A percentile compares a stretch with the other conserved stretches of the same genome.
Evolutionary conservation across 257 asterid species (phyloP).

Genomic region (Solanum lycopersicoides): DNA sequence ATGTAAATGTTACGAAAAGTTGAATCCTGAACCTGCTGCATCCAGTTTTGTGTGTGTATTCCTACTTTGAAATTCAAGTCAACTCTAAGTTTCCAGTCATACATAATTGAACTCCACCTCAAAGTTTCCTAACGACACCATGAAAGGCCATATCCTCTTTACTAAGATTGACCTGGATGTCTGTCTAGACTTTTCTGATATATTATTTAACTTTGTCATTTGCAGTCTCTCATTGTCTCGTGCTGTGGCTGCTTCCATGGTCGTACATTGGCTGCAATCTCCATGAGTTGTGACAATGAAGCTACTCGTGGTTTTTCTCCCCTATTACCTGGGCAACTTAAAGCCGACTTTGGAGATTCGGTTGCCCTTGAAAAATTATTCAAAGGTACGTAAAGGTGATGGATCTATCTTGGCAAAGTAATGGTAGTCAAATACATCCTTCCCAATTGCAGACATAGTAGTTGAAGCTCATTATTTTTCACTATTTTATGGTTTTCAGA

Average conservation of each 20-base stretch:
- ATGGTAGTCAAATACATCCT: neutral
- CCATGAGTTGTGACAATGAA: constrained; percentile 98
- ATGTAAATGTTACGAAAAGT: neutral
- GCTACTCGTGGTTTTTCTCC: constrained; percentile 96
- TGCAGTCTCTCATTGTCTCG: constrained; percentile 88
- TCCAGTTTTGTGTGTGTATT: neutral
- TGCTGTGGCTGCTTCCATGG: constrained; percentile 99
- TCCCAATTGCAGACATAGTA: neutral
- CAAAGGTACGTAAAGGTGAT: constrained; percentile 36
- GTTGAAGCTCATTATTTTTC: constrained; percentile 5
- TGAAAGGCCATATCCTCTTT: neutral
- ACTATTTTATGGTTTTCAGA: constrained; percentile 42
- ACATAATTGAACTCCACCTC: neutral
- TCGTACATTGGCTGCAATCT: constrained; percentile 82
- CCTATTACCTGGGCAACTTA: constrained; percentile 68
- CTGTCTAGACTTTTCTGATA: neutral
- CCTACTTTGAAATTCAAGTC: neutral
- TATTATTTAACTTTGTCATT: neutral
- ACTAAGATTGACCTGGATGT: neutral
- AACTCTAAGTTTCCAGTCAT: neutral
- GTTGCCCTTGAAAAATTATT: constrained; percentile 66
- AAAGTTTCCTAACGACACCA: neutral
- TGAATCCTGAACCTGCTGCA: neutral
- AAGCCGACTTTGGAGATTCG: constrained; percentile 84
- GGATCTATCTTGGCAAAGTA: neutral